phyloP scores from a whole-genome alignment of 2,329 filamentous ascomycete species.

The Microdochium paspali region DNA sequence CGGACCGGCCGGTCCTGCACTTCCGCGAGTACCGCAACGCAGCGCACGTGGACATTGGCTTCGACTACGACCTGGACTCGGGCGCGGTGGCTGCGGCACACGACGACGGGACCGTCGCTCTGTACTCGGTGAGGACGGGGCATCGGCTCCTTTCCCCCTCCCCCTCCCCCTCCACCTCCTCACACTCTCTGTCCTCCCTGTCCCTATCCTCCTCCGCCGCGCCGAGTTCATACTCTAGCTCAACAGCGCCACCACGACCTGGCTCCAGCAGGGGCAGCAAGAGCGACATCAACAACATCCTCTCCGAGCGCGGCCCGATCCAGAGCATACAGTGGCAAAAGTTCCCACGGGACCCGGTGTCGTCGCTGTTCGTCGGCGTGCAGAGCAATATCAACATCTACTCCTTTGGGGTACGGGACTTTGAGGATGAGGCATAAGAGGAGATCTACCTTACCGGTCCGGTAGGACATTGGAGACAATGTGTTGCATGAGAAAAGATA shows the following conservation, averaged over 20 bases:
- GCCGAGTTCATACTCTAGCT: background rate
- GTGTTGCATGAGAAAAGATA: too few relatives aligned
- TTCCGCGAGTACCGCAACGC: constrained; percentile 43
- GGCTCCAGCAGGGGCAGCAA: background rate
- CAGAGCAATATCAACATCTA: constrained; percentile 29
- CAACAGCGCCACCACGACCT: background rate
- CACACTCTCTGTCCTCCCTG: background rate
- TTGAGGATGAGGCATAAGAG: constrained; percentile 26
- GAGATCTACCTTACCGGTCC: too few relatives aligned
- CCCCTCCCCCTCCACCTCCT: constrained; percentile 9
- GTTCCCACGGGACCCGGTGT: constrained; percentile 30
- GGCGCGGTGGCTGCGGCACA: constrained; percentile 45
- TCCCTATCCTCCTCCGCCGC: background rate
- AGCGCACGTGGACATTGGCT: constrained; percentile 36
- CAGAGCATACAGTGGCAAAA: constrained; percentile 33
- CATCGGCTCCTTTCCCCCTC: constrained; percentile 19
- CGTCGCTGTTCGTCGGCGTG: constrained; percentile 37
- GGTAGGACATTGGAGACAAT: too few relatives aligned
- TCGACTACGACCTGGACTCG: constrained; percentile 36
- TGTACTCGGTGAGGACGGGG: constrained; percentile 42
- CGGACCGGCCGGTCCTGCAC: constrained; percentile 27
- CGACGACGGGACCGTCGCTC: constrained; percentile 33
- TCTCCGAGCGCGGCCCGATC: constrained; percentile 19
- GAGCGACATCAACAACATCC: constrained; percentile 7
- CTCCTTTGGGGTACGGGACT: constrained; percentile 25